phyloP scores from a whole-genome alignment of 1,139 yeast species.

The Pichia sp. region DNA sequence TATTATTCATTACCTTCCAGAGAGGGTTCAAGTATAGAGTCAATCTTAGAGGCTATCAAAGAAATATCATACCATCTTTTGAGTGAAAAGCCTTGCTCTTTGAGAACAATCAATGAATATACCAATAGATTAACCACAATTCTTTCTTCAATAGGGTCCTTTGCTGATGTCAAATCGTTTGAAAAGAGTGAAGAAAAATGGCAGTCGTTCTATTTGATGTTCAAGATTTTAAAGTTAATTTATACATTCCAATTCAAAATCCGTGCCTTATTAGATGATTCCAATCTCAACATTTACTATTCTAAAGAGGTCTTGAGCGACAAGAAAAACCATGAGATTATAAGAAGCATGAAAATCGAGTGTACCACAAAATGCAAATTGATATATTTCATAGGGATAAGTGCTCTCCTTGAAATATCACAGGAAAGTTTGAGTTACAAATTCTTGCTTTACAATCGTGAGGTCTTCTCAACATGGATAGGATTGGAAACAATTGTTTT shows the following conservation, averaged over 20 bases:
- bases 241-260: background rate
- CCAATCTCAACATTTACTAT: background rate
- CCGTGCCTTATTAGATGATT: background rate
- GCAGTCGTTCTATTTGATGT: slow-evolving; percentile 8
- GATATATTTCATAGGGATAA: slow-evolving; percentile 6
- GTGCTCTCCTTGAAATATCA: slow-evolving; percentile 7
- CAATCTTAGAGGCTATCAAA: slow-evolving; percentile 1
- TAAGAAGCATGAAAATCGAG: slow-evolving; percentile 5
- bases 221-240: slow-evolving; percentile 10
- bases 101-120: background rate
- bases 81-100: background rate
- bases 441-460: slow-evolving; percentile 14
- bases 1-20: slow-evolving; percentile 5
- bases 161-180: slow-evolving; percentile 6
- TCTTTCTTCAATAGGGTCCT: background rate
- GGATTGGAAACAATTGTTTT: slow-evolving; percentile 8
- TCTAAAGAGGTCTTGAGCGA: slow-evolving; percentile 2
- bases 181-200: slow-evolving; percentile 13
- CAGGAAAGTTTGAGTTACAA: slow-evolving; percentile 5
- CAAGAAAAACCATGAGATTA: background rate
- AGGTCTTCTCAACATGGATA: slow-evolving; percentile 14
- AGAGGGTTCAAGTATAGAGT: background rate
- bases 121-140: background rate
- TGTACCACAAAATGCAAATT: background rate
- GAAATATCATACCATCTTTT: slow-evolving; percentile 3